Evolutionary conservation across 495 filamentous ascomycete genomes (phyloP), one percentile per base, ranked within the genome.

Genomic region (Xylaria castorea): DNA sequence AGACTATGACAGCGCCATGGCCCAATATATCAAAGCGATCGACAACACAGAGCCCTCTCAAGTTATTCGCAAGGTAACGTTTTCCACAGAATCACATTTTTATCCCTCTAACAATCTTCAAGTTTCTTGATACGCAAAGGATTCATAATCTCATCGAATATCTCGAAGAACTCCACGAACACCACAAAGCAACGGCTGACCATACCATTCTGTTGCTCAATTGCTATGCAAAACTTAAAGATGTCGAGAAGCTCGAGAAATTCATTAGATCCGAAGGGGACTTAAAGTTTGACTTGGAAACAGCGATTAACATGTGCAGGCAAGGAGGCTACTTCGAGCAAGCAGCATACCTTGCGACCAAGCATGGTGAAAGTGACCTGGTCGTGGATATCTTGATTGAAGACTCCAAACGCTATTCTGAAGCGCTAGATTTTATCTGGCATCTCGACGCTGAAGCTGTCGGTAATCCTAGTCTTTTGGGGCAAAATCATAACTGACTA

Each of bases 101-200:
- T 27, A 60, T 65, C 18, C 58, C 25, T 53, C 80, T 83, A 71
- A 84, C 66, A 73, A 53, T 61, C 57, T 34, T 25, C 36, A 63
- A 94, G 91, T 97, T 95, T 75, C 86, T 99, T 32, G 96, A 98
- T 74, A 98, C 95, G 0, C 95, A 98, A 83, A 87, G 94, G 75
- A 97, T 99, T 80, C 94, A 97, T 73, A 98, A 98, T 77, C 84
- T 99, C 20, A 99, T 99, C 74, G 94, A 98, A 80, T 99, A 98
- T 77, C 88, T 99, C 12, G 96, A 99, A 83, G 94, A 98, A 80
- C 83, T 99, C 34, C 96, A 99, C 79, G 94, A 98, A 68, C 94
- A 97, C 76, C 92, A 95, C 79, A 93, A 90, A 75, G 96, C 96
- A 8, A 97, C 94, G 2, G 91, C 93, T n/a, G 96, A 99, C 73